Conservation (phyloP, 2,329 filamentous ascomycete species). For the Corniculantispora saksenae region DNA sequence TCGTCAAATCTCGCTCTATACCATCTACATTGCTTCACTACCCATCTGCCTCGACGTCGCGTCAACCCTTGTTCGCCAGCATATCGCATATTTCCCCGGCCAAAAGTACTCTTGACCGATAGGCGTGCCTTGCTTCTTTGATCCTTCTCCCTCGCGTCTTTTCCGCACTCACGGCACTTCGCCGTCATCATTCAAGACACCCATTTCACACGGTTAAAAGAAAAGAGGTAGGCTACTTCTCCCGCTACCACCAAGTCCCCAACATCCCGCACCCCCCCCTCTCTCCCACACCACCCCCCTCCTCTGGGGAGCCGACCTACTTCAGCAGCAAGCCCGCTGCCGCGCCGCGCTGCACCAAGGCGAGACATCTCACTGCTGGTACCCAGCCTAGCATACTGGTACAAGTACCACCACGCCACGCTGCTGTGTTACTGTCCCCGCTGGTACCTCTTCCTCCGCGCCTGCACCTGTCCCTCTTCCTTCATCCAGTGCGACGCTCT, state of each 20-base stretch:
- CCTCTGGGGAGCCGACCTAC: not conserved
- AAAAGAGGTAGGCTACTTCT: constrained; percentile 6
- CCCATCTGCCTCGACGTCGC: not conserved
- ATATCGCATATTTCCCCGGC: not conserved
- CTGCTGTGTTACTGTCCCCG: constrained; percentile 9
- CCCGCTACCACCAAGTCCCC: too few species aligned
- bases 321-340: constrained; percentile 4
- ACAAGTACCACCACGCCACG: constrained; percentile 7
- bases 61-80: not conserved
- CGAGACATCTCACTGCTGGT: constrained; percentile 16
- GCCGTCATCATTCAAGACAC: not conserved
- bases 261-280: constrained; percentile 8
- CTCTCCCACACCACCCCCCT: constrained; percentile 5
- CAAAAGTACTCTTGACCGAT: not conserved
- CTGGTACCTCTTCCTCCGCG: not conserved
- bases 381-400: constrained; percentile 9
- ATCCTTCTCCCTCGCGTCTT: not conserved
- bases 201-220: not conserved
- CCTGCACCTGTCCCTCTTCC: constrained; percentile 8
- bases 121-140: not conserved
- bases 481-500: constrained; percentile 2
- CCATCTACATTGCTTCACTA: constrained; percentile 2
- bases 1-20: not conserved
- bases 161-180: not conserved
- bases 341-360: constrained; percentile 12